Evolutionary conservation across 148 eudicot species (phyloP).

Genomic region (Arbutus unedo): DNA sequence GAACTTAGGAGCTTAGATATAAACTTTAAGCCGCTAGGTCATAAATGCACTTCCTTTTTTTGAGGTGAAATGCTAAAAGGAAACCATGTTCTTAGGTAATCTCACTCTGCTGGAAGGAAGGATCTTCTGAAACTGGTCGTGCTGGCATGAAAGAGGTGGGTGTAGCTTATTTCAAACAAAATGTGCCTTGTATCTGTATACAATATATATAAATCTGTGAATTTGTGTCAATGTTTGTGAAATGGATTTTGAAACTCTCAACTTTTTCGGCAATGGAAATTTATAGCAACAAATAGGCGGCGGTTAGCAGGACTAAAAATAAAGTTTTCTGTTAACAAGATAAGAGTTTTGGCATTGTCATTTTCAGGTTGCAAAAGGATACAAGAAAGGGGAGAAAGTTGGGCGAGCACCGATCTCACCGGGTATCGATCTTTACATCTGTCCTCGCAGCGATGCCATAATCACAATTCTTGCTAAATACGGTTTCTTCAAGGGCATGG

Average conservation of each 20-base stretch:
- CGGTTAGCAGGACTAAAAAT: background rate
- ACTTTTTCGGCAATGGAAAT: background rate
- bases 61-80: background rate
- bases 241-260: background rate
- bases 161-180: conserved; percentile 6
- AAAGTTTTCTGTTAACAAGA: background rate
- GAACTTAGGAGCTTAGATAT: background rate
- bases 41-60: background rate
- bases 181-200: background rate
- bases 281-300: background rate
- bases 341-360: background rate
- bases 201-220: background rate
- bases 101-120: conserved; percentile 66
- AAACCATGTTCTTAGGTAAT: conserved; percentile 41
- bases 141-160: conserved; percentile 66
- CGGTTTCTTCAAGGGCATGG: conserved; percentile 66
- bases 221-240: background rate
- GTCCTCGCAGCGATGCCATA: conserved; percentile 60
- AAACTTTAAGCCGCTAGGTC: background rate
- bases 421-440: conserved; percentile 64
- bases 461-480: conserved; percentile 67
- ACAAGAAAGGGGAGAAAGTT: conserved; percentile 50
- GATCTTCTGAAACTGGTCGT: conserved; percentile 41
- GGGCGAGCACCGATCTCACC: conserved; percentile 57
- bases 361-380: conserved; percentile 59